Evolutionary conservation across 1,284 basidiomycete species (phyloP).

Genomic region (Amylostereum areolatum): DNA sequence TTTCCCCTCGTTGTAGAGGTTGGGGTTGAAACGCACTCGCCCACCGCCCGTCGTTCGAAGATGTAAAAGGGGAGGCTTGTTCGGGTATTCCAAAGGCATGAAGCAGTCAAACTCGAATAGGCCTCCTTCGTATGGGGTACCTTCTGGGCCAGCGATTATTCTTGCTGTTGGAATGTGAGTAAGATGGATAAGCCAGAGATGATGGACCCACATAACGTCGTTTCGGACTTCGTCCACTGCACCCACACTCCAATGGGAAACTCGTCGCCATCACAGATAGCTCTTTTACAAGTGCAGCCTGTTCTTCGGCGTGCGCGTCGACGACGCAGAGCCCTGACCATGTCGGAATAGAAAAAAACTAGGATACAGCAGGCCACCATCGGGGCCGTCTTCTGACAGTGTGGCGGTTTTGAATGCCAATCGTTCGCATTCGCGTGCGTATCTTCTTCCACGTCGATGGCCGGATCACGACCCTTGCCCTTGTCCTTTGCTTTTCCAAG

Average conservation of each 20-base stretch:
- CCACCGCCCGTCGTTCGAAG: conserved; percentile 48
- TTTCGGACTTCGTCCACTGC: conserved; percentile 49
- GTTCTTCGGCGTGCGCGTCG: conserved; percentile 40
- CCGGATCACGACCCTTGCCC: conserved; percentile 24
- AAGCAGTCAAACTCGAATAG: conserved; percentile 56
- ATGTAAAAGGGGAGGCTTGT: conserved; percentile 38
- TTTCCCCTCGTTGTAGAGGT: conserved; percentile 44
- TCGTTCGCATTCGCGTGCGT: conserved; percentile 37
- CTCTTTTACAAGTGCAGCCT: conserved; percentile 49
- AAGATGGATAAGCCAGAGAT: neutral
- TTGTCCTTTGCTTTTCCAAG: conserved; percentile 23
- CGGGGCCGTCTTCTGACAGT: conserved; percentile 16
- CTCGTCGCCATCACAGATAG: conserved; percentile 47
- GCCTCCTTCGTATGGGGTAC: conserved; percentile 47
- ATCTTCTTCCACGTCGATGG: conserved; percentile 32
- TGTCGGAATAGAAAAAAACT: conserved; percentile 30
- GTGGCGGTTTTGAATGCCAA: conserved; percentile 40
- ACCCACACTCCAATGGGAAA: conserved; percentile 51
- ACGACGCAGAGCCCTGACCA: conserved; percentile 29
- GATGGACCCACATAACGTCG: conserved; percentile 36
- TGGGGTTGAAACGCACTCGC: conserved; percentile 47
- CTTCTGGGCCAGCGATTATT: conserved; percentile 50
- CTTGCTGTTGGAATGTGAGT: conserved; percentile 27
- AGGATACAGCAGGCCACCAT: conserved; percentile 20
- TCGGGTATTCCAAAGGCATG: conserved; percentile 44